These are phyloP conservation scores for Candida easanensis DNA, from an alignment of 805 yeast genomes.

Conservation along the genomic window DNA sequence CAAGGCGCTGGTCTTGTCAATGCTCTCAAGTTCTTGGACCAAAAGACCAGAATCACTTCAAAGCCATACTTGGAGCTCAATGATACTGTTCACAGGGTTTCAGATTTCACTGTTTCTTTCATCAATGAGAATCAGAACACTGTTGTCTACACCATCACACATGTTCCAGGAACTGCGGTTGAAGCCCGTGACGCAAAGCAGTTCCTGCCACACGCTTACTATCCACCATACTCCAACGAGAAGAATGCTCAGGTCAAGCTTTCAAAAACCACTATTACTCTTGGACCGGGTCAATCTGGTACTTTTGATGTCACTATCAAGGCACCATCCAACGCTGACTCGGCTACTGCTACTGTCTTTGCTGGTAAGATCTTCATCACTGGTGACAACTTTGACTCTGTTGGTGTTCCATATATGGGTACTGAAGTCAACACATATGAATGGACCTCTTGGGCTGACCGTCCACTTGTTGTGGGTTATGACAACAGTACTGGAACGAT, in stretches of 20 bases:
- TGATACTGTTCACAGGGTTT: slow-evolving; percentile 15
- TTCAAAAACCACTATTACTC: slow-evolving; percentile 3
- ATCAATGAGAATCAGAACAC: slow-evolving; percentile 6
- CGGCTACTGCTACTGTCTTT: slow-evolving; percentile 7
- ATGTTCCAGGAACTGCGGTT: slow-evolving; percentile 9
- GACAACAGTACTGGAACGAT: not conserved
- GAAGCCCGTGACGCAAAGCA: slow-evolving; percentile 3
- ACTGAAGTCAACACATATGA: slow-evolving; percentile 9
- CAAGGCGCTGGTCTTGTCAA: slow-evolving; percentile 19
- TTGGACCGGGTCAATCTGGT: slow-evolving; percentile 15
- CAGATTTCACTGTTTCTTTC: slow-evolving; percentile 12
- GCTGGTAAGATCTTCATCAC: slow-evolving; percentile 13
- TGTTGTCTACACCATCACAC: slow-evolving; percentile 10
- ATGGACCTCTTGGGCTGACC: slow-evolving; percentile 9
- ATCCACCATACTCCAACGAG: slow-evolving; percentile 4
- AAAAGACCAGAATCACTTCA: slow-evolving; percentile 9
- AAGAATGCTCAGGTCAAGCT: slow-evolving; percentile 7
- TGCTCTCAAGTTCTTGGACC: slow-evolving; percentile 11
- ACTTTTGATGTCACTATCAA: slow-evolving; percentile 10
- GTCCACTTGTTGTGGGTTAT: slow-evolving; percentile 8
- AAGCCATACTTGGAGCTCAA: slow-evolving; percentile 12
- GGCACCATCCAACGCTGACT: slow-evolving; percentile 5
- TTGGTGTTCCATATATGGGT: slow-evolving; percentile 21
- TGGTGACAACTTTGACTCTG: slow-evolving; percentile 17
- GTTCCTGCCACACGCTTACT: slow-evolving; percentile 4